Evolutionary conservation across 176 grass and related monocot genomes (phyloP).

Genomic region (Phoenix roebelenii): DNA sequence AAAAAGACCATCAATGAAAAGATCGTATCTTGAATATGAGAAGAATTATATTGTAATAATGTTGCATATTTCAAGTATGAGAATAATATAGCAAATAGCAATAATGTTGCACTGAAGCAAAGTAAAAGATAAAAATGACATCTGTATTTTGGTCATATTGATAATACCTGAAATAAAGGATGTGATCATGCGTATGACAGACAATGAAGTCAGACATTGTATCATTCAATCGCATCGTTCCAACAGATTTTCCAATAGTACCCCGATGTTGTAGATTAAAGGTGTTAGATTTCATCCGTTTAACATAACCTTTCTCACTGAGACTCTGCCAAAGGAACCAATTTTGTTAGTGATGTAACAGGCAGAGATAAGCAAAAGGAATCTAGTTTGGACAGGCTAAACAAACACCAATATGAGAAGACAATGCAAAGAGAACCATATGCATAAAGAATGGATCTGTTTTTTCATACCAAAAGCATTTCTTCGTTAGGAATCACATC

Average conservation of each 20-base stretch:
- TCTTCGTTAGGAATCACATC: slow-evolving; percentile 97
- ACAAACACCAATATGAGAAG: too few species aligned
- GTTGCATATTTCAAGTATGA: too few species aligned
- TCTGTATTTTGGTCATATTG: neutral
- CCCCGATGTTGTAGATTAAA: slow-evolving; percentile 79
- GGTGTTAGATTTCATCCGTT: slow-evolving; percentile 86
- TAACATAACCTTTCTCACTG: slow-evolving; percentile 92
- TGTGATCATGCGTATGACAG: slow-evolving; percentile 76
- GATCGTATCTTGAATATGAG: too few species aligned
- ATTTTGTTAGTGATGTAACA: too few species aligned
- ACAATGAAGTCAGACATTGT: slow-evolving; percentile 85
- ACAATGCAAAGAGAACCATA: too few species aligned
- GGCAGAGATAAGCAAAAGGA: too few species aligned
- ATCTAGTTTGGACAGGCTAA: too few species aligned
- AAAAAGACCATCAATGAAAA: too few species aligned
- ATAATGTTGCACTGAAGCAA: too few species aligned
- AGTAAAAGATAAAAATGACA: too few species aligned
- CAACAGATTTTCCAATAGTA: slow-evolving; percentile 97
- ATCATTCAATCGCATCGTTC: slow-evolving; percentile 94
- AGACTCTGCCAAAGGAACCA: slow-evolving; percentile 50
- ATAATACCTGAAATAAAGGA: slow-evolving; percentile 95
- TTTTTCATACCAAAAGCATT: slow-evolving; percentile 75
- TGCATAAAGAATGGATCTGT: neutral
- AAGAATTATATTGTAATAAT: too few species aligned
- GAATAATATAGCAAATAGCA: too few species aligned